Evolutionary conservation across 2,329 filamentous ascomycete species (phyloP).

Genomic region (Sphaerulina populicola): DNA sequence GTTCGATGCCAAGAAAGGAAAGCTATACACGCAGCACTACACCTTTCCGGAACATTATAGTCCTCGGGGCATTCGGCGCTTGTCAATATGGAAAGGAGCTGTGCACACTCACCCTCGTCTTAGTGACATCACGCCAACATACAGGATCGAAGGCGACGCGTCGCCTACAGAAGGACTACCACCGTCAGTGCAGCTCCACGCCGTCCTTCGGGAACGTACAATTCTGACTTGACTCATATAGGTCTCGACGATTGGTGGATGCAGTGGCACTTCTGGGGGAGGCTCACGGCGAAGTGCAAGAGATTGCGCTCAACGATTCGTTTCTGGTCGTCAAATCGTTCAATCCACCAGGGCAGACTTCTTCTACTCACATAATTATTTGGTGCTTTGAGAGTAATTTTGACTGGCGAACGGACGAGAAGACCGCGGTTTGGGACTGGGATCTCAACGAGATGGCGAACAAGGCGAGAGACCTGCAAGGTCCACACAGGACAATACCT

Average conservation of each 20-base stretch:
- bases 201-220: too few species aligned
- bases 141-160: not conserved
- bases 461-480: too few species aligned
- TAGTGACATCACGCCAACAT: not conserved
- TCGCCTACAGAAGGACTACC: not conserved
- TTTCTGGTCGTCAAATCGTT: not conserved
- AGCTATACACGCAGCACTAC: not conserved
- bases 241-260: not conserved
- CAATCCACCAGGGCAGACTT: not conserved
- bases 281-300: not conserved
- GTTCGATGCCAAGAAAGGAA: not conserved
- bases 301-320: constrained; percentile 2
- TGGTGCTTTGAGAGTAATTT: constrained; percentile 1
- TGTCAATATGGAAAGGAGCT: not conserved
- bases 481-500: too few species aligned
- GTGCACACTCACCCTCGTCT: not conserved
- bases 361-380: not conserved
- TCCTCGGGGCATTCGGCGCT: not conserved
- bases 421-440: not conserved
- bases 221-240: not conserved
- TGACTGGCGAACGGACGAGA: not conserved
- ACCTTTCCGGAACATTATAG: not conserved
- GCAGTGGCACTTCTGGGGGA: not conserved
- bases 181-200: not conserved
- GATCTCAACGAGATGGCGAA: not conserved